Base-by-base conservation (phyloP, 768 basidiomycete genomes). In the Rhizopogon rudus region DNA sequence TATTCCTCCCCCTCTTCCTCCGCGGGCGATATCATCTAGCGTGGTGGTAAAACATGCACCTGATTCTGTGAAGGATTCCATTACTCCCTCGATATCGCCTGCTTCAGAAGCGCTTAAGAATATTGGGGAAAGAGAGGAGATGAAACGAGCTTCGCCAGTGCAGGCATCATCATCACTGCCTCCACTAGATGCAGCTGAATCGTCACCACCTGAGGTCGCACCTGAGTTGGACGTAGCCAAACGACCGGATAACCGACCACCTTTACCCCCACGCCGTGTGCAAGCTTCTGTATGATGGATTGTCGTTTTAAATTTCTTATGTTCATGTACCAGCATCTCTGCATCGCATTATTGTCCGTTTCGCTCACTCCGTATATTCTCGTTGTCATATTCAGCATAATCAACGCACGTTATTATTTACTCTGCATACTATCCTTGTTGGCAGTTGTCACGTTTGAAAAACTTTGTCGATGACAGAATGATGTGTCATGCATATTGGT, bases 31-130 rank as follows among this genome's bases (percentile, higher is more conserved):
- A 14, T 50, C 70, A 25, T 68, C 73, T 44, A 62, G 68, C 8
- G 7, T 39, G 8, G 64, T 63, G 6, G 61, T 68, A 52, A 69
- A 67, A 20, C 63, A 72, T 1, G 63, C 64, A 16, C 58, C 65
- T 10, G 72, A 70, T 42, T 40, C 64, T 5, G 52, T 63, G 29
- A 57, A 67, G 13, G 63, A 65, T 13, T 46, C 61, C 8, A 35
- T 63, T 40, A 65, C 65, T 17, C 53, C 61, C 28, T 37, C 60
- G 10, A 35, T 62, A 52, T 72, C 69, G 17, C 70, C 77, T 1
- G 82, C 86, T 3, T 81, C 81, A 20, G 77, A 79, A 41, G 75
- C 77, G 10, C 73, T 87, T 28, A 81, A 85, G 69, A 76, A 74
- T 40, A 85, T 88, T 52, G 84, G 71, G 29, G 74, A 72, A 9